Conservation (phyloP, 768 basidiomycete genomes). For the Russula earlei region DNA sequence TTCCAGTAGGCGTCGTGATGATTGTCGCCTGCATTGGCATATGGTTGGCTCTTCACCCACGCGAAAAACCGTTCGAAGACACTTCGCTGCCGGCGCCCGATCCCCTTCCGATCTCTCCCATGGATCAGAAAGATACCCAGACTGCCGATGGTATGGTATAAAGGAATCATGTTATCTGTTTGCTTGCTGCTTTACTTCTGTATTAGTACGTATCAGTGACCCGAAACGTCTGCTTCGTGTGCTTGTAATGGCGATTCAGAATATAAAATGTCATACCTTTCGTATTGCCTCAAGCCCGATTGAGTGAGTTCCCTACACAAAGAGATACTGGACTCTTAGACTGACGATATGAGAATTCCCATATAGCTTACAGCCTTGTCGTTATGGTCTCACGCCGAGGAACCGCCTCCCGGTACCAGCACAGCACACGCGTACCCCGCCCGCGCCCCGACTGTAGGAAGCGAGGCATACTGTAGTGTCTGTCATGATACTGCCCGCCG, state of each 20-base stretch:
- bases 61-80: background rate
- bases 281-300: background rate
- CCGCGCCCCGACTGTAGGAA: too few relatives aligned
- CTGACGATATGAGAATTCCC: too few relatives aligned
- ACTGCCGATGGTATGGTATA: background rate
- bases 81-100: background rate
- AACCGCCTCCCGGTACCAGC: too few relatives aligned
- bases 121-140: background rate
- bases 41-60: slow-evolving; percentile 4
- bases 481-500: too few relatives aligned
- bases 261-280: background rate
- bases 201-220: background rate
- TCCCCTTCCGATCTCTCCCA: background rate
- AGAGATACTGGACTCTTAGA: too few relatives aligned
- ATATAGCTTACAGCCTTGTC: too few relatives aligned
- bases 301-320: background rate
- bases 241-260: background rate
- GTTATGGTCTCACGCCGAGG: too few relatives aligned
- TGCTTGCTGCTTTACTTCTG: background rate
- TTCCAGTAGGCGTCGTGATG: background rate
- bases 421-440: too few relatives aligned
- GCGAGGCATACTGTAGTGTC: too few relatives aligned
- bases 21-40: background rate
- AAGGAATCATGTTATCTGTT: background rate
- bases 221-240: background rate